Percentiles rank a stretch among this genome's conserved stretches.
phyloP scores from a whole-genome alignment of 2,329 filamentous ascomycete species.

The Claviceps pazoutovae region DNA sequence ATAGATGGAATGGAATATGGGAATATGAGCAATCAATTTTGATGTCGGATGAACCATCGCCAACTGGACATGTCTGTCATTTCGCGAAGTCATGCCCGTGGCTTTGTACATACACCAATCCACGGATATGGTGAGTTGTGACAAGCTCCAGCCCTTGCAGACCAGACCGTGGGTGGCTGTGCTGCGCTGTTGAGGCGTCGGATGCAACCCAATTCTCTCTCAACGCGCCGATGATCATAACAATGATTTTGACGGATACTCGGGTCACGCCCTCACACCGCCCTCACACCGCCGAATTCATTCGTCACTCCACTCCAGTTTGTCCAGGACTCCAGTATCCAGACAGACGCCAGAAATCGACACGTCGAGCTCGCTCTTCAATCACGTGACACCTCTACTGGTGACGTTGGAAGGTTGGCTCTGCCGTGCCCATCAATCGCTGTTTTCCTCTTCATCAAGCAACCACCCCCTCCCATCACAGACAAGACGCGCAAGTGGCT shows the following conservation, averaged over 20 bases:
- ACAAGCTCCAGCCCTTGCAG: not conserved
- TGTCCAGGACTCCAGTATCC: not conserved
- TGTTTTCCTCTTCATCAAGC: conserved; percentile 2
- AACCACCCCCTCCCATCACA: conserved; percentile 1
- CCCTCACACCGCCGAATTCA: not conserved
- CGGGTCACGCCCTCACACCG: no score
- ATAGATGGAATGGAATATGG: no score
- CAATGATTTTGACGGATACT: no score
- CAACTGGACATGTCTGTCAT: no score
- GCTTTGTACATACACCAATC: not conserved
- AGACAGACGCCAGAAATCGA: no score
- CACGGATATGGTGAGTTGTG: not conserved
- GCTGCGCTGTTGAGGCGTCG: no score
- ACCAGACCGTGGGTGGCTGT: not conserved
- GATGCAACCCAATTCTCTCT: no score
- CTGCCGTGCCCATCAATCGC: conserved; percentile 11
- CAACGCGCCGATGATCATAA: no score
- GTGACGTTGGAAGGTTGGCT: conserved; percentile 22
- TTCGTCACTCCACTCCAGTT: not conserved
- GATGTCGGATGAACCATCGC: not conserved
- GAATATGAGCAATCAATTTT: not conserved
- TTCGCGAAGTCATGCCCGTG: no score
- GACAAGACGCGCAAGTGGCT: conserved; percentile 6
- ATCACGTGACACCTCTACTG: conserved; percentile 19
- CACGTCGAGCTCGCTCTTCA: not conserved